Evolutionary conservation across 257 asterid species (phyloP).

Genomic region (Fraxinus americana): DNA sequence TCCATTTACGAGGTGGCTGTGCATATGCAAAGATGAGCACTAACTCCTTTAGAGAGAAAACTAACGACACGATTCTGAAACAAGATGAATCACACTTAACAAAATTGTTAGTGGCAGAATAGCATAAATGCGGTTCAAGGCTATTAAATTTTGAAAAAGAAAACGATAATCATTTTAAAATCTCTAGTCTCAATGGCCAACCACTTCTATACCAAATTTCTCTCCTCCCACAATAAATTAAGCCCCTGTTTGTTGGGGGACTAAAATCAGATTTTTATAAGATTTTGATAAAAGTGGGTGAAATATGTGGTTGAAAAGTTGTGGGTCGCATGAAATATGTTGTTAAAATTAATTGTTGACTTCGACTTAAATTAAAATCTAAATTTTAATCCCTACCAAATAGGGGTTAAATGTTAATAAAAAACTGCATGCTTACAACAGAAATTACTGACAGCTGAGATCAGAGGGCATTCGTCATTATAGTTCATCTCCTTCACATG

Average conservation of each 20-base stretch:
- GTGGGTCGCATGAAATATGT: too few species aligned
- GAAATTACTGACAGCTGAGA: neutral
- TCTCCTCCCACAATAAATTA: neutral
- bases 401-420: neutral
- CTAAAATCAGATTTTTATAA: too few species aligned
- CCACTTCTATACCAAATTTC: neutral
- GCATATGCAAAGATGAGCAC: neutral
- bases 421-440: neutral
- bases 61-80: neutral
- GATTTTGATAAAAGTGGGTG: too few species aligned
- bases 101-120: neutral
- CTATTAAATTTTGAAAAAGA: neutral
- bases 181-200: neutral
- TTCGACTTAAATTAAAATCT: too few species aligned
- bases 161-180: neutral
- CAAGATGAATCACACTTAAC: neutral
- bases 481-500: neutral
- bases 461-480: neutral
- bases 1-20: neutral
- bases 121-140: neutral
- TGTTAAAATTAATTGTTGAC: too few species aligned
- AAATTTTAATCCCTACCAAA: too few species aligned
- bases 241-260: too few species aligned
- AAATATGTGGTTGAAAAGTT: too few species aligned
- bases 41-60: neutral